Evolutionary conservation across 257 asterid genomes (phyloP), one percentile per base, ranked within the genome.

Genomic region (Jacaranda mimosifolia): DNA sequence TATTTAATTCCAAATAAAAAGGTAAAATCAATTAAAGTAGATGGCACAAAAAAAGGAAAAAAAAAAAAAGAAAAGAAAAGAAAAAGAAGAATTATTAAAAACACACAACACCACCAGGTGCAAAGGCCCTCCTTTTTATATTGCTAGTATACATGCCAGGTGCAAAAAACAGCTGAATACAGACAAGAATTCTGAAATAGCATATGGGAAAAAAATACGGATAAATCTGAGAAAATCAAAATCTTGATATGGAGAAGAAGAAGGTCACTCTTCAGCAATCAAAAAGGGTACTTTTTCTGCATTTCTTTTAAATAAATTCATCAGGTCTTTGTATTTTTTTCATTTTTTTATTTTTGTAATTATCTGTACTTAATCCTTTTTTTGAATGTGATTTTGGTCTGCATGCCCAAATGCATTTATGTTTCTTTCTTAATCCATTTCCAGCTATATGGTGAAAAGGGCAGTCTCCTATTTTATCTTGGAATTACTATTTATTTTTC

Each of bases 211-310:
- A 26, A 63, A 36, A 35, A 39, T 14, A 15, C 3, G 4, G 51
- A 62, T 13, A 15, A 36, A 26, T 51, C 63, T 14, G 49, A 36
- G 63, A 51, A 69, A 52, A 49, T 12, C 26, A 56, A 56, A 15
- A 38, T 10, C 49, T 36, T 17, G 53, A 3, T 42, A 53, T 17
- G 69, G 69, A 19, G 77, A 72, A 43, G 69, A 73, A 42, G 46
- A 42, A 5, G 9, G 9, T 7, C 58, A 59, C 48, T 60, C 48
- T 17, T 4, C 69, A 43, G 48, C 48, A 60, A 60, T 46, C 78
- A 6, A 59, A 60, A 60, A 26, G 46, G 70, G 78, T 73, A 60
- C 19, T 59, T 45, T 8, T 60, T 45, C 56, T 66, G 56, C 38
- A 17, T 67, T 5, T 42, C 18, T 63, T 26, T 39, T 52, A 42